Percentiles rank a stretch among this genome's conserved stretches.
Evolutionary conservation across 208 protist species (phyloP).

Genomic region (Phytomonas francai): DNA sequence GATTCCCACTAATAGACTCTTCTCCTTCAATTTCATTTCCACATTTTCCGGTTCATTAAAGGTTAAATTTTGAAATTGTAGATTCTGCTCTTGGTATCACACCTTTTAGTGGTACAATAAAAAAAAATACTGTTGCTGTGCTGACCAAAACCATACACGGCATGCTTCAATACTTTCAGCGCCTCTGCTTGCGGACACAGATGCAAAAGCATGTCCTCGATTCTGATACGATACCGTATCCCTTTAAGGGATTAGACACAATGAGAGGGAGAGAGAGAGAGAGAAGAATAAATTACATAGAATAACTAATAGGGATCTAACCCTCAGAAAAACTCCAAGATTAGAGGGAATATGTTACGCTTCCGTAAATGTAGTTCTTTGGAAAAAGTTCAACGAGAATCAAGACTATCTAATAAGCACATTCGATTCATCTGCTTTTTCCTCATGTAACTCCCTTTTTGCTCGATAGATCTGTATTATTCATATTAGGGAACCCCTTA

Average conservation of each 20-base stretch:
- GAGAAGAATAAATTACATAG: slow-evolving; percentile 14
- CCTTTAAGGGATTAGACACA: neutral
- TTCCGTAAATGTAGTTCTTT: slow-evolving; percentile 9
- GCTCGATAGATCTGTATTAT: neutral
- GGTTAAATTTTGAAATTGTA: slow-evolving; percentile 5
- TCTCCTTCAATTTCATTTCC: neutral
- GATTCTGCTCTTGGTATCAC: neutral
- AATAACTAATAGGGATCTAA: neutral
- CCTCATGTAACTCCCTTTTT: neutral
- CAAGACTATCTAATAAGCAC: slow-evolving; percentile 1
- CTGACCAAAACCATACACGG: neutral
- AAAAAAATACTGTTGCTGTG: slow-evolving; percentile 6
- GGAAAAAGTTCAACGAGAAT: slow-evolving; percentile 4
- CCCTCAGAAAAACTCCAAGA: neutral
- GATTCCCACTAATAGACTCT: neutral
- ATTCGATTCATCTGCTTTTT: slow-evolving; percentile 6
- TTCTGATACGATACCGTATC: neutral
- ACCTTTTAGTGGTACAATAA: slow-evolving; percentile 4
- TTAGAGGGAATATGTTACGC: neutral
- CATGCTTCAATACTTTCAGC: neutral
- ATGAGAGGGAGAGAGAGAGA: slow-evolving; percentile 8
- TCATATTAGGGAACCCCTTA: neutral
- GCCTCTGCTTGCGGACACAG: neutral
- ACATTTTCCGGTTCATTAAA: slow-evolving; percentile 9
- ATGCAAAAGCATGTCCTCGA: neutral